Evolutionary conservation across 169 alveolate species (phyloP), one percentile per base, ranked within the genome.

Genomic region (Miamiensis avidus): DNA sequence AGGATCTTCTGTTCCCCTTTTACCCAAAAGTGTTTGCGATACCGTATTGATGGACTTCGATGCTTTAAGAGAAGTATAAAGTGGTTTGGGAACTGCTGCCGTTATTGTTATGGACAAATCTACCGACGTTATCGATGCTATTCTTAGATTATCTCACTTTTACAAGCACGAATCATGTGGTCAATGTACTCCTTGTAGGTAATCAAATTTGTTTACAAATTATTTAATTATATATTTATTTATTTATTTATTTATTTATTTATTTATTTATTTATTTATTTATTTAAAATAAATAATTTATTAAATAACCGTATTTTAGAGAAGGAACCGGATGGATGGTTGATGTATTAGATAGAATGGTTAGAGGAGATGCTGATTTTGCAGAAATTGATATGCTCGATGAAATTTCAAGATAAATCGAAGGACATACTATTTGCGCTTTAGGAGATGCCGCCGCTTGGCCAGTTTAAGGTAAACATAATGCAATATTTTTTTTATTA

Each of bases 401-500:
- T 77, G 89, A 77, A 78, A 16, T 34, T 11, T 32, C 16, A 20
- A 72, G 78, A 74, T 88, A 94, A 89, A 94, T 94, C 77, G 97
- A 94, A 91, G 95, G 94, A 64, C 97, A 94, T 72, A 94, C 97
- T 25, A 94, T 94, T 79, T 94, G 97, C 74, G 97, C 97, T 11
- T 78, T 94, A 28, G 97, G 97, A 32, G 97, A 94, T 87, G 97
- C 97, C n/a, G 97, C 97, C 31, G 97, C 97, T 1, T 94, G 97
- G 97, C 97, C 97, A 1, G 95, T 94, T 31, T 87, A 94, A 85
- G 82, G 82, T 77, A 77, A 33, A 25, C 11, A n/a, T 28, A 28
- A 77, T 0, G 29, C 34, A 31, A 4, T 29, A 75, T 29, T 49
- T 49, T 49, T 11, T 11, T 49, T 49, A 11, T 49, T 49, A 49